These are phyloP conservation scores for Coemansia sp. DNA, from an alignment of 192 early-diverging fungal genomes.

Conservation along the genomic window DNA sequence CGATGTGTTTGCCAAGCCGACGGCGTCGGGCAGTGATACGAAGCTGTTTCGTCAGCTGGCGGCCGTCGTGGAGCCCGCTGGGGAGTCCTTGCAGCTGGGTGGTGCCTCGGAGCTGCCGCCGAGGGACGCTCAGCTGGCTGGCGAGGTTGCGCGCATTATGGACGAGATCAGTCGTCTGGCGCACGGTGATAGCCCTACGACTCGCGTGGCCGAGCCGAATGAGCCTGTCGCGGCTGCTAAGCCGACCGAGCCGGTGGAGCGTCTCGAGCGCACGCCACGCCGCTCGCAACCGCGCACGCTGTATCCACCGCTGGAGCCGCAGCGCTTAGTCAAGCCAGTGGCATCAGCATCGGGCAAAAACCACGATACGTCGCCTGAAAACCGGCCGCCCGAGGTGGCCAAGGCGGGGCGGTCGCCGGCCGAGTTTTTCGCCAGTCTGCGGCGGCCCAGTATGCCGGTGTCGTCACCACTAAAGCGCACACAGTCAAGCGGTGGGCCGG, in stretches of 20 bases:
- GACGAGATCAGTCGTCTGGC: conserved; percentile 16
- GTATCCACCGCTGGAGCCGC: conserved; percentile 10
- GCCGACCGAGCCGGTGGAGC: too few relatives aligned
- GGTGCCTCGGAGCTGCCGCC: not conserved
- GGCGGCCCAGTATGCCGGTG: conserved; percentile 3
- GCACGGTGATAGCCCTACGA: not conserved
- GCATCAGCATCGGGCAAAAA: too few relatives aligned
- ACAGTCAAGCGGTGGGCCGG: conserved; percentile 12
- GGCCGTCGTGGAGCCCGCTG: not conserved
- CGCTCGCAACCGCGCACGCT: not conserved
- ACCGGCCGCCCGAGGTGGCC: not conserved
- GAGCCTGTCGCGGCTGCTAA: too few relatives aligned
- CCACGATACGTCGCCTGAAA: not conserved
- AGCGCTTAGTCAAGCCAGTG: not conserved
- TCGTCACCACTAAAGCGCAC: conserved; percentile 41
- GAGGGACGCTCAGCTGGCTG: not conserved
- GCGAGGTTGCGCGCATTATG: conserved; percentile 18
- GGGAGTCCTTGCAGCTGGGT: not conserved
- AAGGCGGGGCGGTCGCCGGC: conserved; percentile 7
- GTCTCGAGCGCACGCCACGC: too few relatives aligned
- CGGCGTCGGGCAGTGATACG: too few relatives aligned
- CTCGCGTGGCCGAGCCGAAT: not conserved
- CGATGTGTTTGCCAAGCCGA: too few relatives aligned
- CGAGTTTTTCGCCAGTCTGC: conserved; percentile 15
- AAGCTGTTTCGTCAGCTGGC: too few relatives aligned